Percentiles rank a stretch among this genome's conserved stretches.
These are phyloP conservation scores for Polygonum maritimum DNA, from an alignment of 148 eudicot species.

Conservation along the genomic window DNA sequence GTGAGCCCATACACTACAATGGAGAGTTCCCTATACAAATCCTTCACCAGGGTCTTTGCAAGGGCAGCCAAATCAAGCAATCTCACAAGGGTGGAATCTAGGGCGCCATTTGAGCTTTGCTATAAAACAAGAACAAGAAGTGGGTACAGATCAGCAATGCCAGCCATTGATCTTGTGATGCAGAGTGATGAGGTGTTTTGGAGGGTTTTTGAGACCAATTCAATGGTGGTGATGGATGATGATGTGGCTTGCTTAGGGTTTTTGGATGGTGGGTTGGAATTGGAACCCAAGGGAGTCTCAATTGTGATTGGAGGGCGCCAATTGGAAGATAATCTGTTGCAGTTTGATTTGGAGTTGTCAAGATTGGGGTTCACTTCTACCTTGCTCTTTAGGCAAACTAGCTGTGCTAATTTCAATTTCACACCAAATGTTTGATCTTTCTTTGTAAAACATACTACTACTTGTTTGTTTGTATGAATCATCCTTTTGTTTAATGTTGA, in stretches of 20 bases:
- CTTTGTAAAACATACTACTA: neutral
- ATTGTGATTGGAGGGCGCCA: conserved; percentile 69
- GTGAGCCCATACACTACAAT: conserved; percentile 34
- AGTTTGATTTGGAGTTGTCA: conserved; percentile 51
- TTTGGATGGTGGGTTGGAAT: conserved; percentile 36
- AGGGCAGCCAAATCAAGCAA: conserved; percentile 4
- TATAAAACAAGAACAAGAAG: conserved; percentile 11
- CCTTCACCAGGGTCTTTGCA: conserved; percentile 14
- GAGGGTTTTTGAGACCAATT: conserved; percentile 37
- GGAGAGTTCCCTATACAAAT: conserved; percentile 26
- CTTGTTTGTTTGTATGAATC: neutral
- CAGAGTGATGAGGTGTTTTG: conserved; percentile 24
- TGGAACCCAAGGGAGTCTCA: conserved; percentile 9
- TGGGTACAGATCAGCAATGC: conserved; percentile 28
- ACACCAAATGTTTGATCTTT: neutral
- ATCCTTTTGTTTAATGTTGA: neutral
- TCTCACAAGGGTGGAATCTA: conserved; percentile 12
- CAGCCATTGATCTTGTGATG: conserved; percentile 33
- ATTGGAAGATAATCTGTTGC: conserved; percentile 70
- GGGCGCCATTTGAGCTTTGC: conserved; percentile 34
- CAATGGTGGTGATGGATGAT: conserved; percentile 31
- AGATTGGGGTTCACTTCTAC: conserved; percentile 79
- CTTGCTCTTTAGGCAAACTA: conserved; percentile 29
- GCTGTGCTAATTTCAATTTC: conserved; percentile 32
- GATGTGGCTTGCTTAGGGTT: conserved; percentile 29